A percentile compares a stretch with the other conserved stretches of the same genome.
Evolutionary conservation across 2,329 filamentous ascomycete genomes (phyloP).

Genomic region (Chlorencoelia australis): DNA sequence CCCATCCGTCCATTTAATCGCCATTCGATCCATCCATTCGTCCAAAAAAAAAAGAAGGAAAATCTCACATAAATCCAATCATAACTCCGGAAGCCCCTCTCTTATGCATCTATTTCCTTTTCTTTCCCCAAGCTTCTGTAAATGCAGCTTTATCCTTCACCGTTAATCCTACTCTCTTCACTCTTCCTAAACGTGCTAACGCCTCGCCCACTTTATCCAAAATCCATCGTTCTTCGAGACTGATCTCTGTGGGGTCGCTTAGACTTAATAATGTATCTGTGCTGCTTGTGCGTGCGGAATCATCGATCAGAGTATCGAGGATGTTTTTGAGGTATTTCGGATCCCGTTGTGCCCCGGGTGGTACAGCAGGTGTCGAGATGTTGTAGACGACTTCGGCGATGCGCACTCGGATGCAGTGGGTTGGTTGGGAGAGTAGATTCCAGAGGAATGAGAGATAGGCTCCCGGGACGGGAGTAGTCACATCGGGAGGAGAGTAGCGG

Average conservation of each 20-base stretch:
- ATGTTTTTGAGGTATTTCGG: conserved; percentile 26
- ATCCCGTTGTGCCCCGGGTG: conserved; percentile 21
- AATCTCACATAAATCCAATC: no score
- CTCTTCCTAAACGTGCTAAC: conserved; percentile 74
- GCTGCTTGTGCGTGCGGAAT: conserved; percentile 23
- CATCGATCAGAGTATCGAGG: conserved; percentile 20
- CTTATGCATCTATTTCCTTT: conserved; percentile 13
- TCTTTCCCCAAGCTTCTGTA: conserved; percentile 56
- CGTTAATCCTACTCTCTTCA: conserved; percentile 80
- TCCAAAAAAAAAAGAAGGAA: no score
- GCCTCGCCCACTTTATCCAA: conserved; percentile 76
- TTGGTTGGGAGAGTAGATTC: conserved; percentile 74
- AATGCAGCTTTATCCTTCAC: conserved; percentile 77
- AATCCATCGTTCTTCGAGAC: conserved; percentile 52
- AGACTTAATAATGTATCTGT: conserved; percentile 23
- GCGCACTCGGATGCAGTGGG: conserved; percentile 81
- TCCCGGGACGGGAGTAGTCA: conserved; percentile 81
- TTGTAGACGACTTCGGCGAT: conserved; percentile 69
- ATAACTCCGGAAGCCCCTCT: no score
- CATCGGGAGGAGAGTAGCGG: conserved; percentile 77
- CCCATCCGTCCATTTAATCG: no score
- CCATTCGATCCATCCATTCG: no score
- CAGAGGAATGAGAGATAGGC: conserved; percentile 68
- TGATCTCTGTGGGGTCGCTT: conserved; percentile 18
- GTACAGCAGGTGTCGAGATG: conserved; percentile 28